These are phyloP conservation scores for Collybiopsis luxurians DNA, from an alignment of 768 basidiomycete species.

Conservation along the genomic window DNA sequence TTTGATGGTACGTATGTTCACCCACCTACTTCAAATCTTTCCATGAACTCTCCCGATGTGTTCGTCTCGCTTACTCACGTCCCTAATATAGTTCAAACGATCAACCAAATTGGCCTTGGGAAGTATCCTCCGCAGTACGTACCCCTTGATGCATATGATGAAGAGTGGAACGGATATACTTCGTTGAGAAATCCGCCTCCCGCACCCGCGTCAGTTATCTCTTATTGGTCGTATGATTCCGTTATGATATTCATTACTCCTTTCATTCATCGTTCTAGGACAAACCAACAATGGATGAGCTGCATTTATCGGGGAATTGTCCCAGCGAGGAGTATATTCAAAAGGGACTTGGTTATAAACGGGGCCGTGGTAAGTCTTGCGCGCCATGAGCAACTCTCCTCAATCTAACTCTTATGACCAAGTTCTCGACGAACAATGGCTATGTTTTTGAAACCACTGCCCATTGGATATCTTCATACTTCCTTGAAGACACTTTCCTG, in stretches of 20 bases:
- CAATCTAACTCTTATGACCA: too few species aligned
- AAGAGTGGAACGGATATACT: slow-evolving; percentile 36
- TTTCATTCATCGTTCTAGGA: slow-evolving; percentile 18
- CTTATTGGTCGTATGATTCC: not conserved
- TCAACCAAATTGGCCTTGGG: slow-evolving; percentile 13
- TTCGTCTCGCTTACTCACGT: not conserved
- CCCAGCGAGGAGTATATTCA: slow-evolving; percentile 54
- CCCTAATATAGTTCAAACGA: slow-evolving; percentile 24
- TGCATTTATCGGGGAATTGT: slow-evolving; percentile 61
- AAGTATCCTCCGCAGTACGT: slow-evolving; percentile 10
- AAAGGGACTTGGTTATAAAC: slow-evolving; percentile 60
- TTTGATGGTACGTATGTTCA: slow-evolving; percentile 25
- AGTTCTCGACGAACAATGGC: slow-evolving; percentile 57
- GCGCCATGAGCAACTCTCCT: too few species aligned
- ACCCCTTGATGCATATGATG: not conserved
- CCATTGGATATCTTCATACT: slow-evolving; percentile 67
- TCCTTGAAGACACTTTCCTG: slow-evolving; percentile 50
- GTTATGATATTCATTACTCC: not conserved
- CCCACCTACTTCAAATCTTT: not conserved
- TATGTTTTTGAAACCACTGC: slow-evolving; percentile 53
- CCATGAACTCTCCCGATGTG: not conserved
- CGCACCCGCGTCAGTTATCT: not conserved
- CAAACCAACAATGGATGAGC: slow-evolving; percentile 36
- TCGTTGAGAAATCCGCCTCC: slow-evolving; percentile 40
- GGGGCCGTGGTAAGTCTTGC: slow-evolving; percentile 54